phyloP scores from a whole-genome alignment of 75 land plant genomes.

The Cupressus sempervirens region DNA sequence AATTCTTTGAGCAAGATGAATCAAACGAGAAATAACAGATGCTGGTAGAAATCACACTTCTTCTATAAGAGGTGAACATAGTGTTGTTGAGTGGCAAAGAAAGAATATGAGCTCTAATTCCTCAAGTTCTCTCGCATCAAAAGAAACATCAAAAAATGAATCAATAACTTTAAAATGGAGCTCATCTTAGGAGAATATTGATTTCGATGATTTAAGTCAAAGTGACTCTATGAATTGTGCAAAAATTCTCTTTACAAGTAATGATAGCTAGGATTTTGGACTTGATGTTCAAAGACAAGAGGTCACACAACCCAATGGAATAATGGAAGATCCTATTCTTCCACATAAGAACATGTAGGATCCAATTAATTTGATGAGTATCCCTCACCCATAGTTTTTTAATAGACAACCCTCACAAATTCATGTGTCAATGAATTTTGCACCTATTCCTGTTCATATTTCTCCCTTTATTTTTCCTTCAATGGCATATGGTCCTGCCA shows the following conservation, averaged over 20 bases:
- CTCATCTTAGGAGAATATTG: slow-evolving; percentile 33
- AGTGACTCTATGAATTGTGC: slow-evolving; percentile 2
- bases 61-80: slow-evolving; percentile 15
- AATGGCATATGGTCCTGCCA: slow-evolving; percentile 41
- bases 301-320: slow-evolving; percentile 17
- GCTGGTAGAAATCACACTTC: slow-evolving; percentile 16
- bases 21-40: slow-evolving; percentile 21
- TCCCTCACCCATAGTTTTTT: slow-evolving; percentile 27
- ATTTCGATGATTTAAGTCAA: slow-evolving; percentile 4
- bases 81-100: slow-evolving; percentile 20
- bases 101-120: slow-evolving; percentile 34
- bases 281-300: slow-evolving; percentile 23
- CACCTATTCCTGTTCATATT: slow-evolving; percentile 33
- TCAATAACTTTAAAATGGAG: slow-evolving; percentile 20
- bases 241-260: slow-evolving; percentile 20
- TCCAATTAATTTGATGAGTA: slow-evolving; percentile 49
- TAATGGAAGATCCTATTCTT: slow-evolving; percentile 17
- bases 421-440: slow-evolving; percentile 45
- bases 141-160: slow-evolving; percentile 24
- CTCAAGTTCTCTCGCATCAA: slow-evolving; percentile 12
- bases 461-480: slow-evolving; percentile 45
- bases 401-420: slow-evolving; percentile 30
- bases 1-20: slow-evolving; percentile 24
- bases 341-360: slow-evolving; percentile 59
- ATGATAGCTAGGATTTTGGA: slow-evolving; percentile 15